phyloP scores from a whole-genome alignment of 2,329 filamentous ascomycete species.

The Phaeophleospora eucalypticola region DNA sequence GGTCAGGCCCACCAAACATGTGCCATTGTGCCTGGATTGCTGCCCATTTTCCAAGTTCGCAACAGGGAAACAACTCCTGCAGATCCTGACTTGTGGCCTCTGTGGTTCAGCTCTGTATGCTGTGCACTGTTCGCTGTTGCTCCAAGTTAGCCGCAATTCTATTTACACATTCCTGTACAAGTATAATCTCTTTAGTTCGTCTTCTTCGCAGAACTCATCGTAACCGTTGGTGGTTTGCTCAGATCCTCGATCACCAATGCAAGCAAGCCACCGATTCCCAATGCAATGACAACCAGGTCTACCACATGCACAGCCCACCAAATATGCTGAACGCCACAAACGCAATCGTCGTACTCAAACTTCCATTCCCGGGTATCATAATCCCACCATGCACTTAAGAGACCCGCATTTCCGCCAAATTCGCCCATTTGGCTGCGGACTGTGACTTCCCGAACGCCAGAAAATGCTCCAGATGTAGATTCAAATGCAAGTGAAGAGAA shows the following conservation, averaged over 20 bases:
- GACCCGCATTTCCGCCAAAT: conserved; percentile 84
- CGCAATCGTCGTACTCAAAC: conserved; percentile 74
- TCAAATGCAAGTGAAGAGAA: conserved; percentile 13
- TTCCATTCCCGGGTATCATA: conserved; percentile 67
- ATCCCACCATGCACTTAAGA: conserved; percentile 90
- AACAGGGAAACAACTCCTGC: not conserved
- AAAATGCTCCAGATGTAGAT: conserved; percentile 25
- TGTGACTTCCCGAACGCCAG: conserved; percentile 80
- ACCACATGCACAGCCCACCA: conserved; percentile 90
- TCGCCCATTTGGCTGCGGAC: conserved; percentile 98
- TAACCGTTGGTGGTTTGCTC: conserved; percentile 2
- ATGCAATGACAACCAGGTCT: conserved; percentile 50
- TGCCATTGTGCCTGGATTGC: not conserved
- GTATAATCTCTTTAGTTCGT: conserved; percentile 1
- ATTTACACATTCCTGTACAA: too few species aligned
- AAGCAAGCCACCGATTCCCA: conserved; percentile 19
- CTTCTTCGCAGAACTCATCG: conserved; percentile 10
- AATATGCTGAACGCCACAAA: conserved; percentile 78
- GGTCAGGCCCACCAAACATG: conserved; percentile 5
- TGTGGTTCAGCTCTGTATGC: too few species aligned
- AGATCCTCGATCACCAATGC: conserved; percentile 6
- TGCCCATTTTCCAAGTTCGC: not conserved
- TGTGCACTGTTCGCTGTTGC: too few species aligned
- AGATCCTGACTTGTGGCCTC: not conserved
- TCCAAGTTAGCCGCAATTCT: too few species aligned